Percentiles rank a stretch among this genome's conserved stretches.
Conservation (phyloP, 2,329 filamentous ascomycete species). For the Chaetomium olivaceum region DNA sequence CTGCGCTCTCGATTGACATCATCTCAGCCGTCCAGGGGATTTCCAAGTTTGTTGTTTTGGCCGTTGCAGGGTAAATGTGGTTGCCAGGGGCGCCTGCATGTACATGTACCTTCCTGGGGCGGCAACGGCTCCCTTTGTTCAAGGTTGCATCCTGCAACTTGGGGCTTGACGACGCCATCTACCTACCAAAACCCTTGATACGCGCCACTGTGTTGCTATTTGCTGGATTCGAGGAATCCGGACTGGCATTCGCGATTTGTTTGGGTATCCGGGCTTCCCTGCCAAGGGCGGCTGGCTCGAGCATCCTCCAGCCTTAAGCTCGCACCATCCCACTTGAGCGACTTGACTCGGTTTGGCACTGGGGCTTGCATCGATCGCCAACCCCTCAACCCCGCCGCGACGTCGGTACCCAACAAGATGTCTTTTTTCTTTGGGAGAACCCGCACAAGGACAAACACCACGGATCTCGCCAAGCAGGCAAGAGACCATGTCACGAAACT, state of each 20-base stretch:
- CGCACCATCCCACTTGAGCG: neutral
- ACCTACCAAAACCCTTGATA: neutral
- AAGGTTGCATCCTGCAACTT: slow-evolving; percentile 1
- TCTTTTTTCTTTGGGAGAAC: slow-evolving; percentile 59
- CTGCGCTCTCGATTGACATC: neutral
- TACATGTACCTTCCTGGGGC: neutral
- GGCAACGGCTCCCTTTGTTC: slow-evolving; percentile 6
- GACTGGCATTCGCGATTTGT: slow-evolving; percentile 15
- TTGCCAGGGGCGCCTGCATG: slow-evolving; percentile 20
- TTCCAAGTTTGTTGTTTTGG: slow-evolving; percentile 4
- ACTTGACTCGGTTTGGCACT: neutral
- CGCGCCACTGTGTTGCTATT: slow-evolving; percentile 8
- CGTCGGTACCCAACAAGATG: slow-evolving; percentile 35
- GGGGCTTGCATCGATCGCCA: slow-evolving; percentile 6
- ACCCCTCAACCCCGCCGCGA: slow-evolving; percentile 16
- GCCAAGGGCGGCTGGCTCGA: slow-evolving; percentile 21
- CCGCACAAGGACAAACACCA: slow-evolving; percentile 51
- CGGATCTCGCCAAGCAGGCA: slow-evolving; percentile 58
- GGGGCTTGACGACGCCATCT: neutral
- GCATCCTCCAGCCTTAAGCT: neutral
- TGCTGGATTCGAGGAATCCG: slow-evolving; percentile 8
- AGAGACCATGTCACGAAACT: slow-evolving; percentile 53
- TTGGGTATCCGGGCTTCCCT: slow-evolving; percentile 11
- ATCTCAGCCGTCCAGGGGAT: neutral
- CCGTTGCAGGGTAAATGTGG: slow-evolving; percentile 13